Percentiles rank a stretch among this genome's conserved stretches.
phyloP scores from a whole-genome alignment of 495 filamentous ascomycete species.

The Cetradonia linearis region DNA sequence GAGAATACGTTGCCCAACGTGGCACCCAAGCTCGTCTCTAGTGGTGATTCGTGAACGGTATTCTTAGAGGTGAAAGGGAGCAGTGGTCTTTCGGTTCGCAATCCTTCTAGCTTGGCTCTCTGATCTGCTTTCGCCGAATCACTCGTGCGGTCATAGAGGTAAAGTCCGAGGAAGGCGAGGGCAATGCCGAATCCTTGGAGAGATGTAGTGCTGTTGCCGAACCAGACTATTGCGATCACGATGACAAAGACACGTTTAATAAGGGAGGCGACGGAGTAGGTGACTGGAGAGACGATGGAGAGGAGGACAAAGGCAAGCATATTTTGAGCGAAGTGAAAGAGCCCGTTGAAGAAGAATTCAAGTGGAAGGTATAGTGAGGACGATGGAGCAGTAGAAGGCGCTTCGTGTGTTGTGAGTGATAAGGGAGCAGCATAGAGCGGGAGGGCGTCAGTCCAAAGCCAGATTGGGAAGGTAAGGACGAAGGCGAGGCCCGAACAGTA shows the following conservation, averaged over 20 bases:
- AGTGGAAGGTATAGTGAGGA: slow-evolving; percentile 63
- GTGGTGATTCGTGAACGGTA: slow-evolving; percentile 27
- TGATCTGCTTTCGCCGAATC: slow-evolving; percentile 77
- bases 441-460: slow-evolving; percentile 84
- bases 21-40: slow-evolving; percentile 21
- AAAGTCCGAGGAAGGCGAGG: slow-evolving; percentile 85
- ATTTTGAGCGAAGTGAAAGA: slow-evolving; percentile 93
- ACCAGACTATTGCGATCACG: slow-evolving; percentile 90
- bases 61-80: slow-evolving; percentile 50
- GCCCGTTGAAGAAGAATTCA: slow-evolving; percentile 94
- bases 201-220: slow-evolving; percentile 73
- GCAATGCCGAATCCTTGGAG: slow-evolving; percentile 76
- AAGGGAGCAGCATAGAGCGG: slow-evolving; percentile 64
- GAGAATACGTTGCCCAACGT: slow-evolving; percentile 26
- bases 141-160: slow-evolving; percentile 89
- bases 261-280: slow-evolving; percentile 88
- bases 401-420: slow-evolving; percentile 40
- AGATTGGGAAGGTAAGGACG: slow-evolving; percentile 80
- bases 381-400: slow-evolving; percentile 47
- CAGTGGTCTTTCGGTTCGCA: slow-evolving; percentile 50
- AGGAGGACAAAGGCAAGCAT: slow-evolving; percentile 88
- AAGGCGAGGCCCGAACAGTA: slow-evolving; percentile 92
- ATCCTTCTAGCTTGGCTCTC: slow-evolving; percentile 45
- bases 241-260: slow-evolving; percentile 98
- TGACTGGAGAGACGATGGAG: slow-evolving; percentile 87